phyloP scores from a whole-genome alignment of 257 asterid genomes.

The Ajuga chamaepitys region DNA sequence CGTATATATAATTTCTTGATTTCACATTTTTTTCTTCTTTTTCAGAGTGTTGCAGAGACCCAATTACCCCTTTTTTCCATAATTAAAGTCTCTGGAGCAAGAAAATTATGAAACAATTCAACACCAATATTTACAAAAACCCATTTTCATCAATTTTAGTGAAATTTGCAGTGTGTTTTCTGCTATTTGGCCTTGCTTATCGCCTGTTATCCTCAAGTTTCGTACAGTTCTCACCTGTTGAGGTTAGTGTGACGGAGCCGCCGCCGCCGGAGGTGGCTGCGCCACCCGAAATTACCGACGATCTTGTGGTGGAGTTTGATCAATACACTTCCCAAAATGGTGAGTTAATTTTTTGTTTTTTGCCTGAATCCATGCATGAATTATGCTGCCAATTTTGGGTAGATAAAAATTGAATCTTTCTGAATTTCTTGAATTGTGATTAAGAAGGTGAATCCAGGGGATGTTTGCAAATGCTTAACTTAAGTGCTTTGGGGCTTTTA shows the following conservation, averaged over 20 bases:
- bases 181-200: slow-evolving; percentile 50
- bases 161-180: slow-evolving; percentile 42
- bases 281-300: slow-evolving; percentile 12
- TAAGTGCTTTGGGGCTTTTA: too few species aligned
- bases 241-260: slow-evolving; percentile 10
- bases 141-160: slow-evolving; percentile 30
- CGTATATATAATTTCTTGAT: background rate
- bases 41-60: too few species aligned
- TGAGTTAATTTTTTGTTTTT: slow-evolving; percentile 5
- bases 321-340: slow-evolving; percentile 24
- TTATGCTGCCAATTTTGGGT: background rate
- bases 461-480: too few species aligned
- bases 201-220: slow-evolving; percentile 46
- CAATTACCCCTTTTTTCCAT: too few species aligned
- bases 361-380: slow-evolving; percentile 23
- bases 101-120: slow-evolving; percentile 39
- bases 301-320: slow-evolving; percentile 13
- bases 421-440: background rate
- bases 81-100: background rate
- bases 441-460: background rate
- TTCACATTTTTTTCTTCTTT: background rate
- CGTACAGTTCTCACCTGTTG: slow-evolving; percentile 21
- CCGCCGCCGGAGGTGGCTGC: slow-evolving; percentile 17
- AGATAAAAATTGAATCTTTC: slow-evolving; percentile 4
- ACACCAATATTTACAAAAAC: slow-evolving; percentile 16